phyloP scores from a whole-genome alignment of 148 eudicot genomes.

The Oxyria digyna region DNA sequence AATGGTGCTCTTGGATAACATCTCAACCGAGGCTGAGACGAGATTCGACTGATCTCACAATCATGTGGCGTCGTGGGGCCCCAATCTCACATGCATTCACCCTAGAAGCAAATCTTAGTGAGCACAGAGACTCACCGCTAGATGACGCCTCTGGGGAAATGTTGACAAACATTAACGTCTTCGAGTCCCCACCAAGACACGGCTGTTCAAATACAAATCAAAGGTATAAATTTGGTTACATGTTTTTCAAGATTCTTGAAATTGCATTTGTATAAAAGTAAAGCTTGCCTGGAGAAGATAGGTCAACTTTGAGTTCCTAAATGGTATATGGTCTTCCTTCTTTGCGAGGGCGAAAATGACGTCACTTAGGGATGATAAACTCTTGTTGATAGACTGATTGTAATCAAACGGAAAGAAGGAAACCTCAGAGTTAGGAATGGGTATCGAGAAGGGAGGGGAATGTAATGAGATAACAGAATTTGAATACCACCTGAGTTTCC shows the following conservation, averaged over 20 bases:
- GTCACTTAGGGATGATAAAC: conserved; percentile 86
- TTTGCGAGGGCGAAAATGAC: conserved; percentile 85
- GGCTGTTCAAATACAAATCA: conserved; percentile 44
- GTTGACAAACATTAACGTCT: conserved; percentile 92
- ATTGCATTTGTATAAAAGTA: background rate
- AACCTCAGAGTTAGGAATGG: background rate
- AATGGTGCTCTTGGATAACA: background rate
- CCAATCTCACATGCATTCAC: conserved; percentile 97
- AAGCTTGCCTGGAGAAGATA: conserved; percentile 87
- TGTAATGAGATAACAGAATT: background rate
- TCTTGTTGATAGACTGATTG: conserved; percentile 78
- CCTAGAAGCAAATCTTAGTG: conserved; percentile 81
- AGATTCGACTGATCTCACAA: conserved; percentile 42
- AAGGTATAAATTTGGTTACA: background rate
- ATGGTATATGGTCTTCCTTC: conserved; percentile 90
- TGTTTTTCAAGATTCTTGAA: conserved; percentile 27
- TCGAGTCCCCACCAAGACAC: conserved; percentile 96
- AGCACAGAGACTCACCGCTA: conserved; percentile 74
- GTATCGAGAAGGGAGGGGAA: background rate
- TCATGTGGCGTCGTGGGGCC: conserved; percentile 74
- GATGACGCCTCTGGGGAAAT: conserved; percentile 79
- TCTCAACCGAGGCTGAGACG: conserved; percentile 67
- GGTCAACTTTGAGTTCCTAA: conserved; percentile 88
- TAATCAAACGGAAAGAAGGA: background rate
- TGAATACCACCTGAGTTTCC: conserved; percentile 73